A percentile compares a stretch with the other conserved stretches of the same genome.
Conservation (phyloP, 129 eudicot species). For the Scalesia atractyloides region DNA sequence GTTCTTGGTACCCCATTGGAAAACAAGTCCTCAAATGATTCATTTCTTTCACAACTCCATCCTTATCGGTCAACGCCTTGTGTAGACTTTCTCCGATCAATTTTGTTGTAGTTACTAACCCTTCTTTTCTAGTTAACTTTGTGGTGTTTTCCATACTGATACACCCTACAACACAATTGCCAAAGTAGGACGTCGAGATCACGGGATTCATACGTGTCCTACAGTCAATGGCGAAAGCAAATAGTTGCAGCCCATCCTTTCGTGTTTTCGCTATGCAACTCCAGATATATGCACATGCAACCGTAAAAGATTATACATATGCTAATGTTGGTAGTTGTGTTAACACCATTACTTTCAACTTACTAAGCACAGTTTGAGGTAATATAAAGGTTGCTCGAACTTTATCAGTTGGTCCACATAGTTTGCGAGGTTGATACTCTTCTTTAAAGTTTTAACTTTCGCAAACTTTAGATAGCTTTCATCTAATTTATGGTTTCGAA, state of each 20-base stretch:
- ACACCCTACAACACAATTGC: background rate
- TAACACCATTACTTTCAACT: too few species aligned
- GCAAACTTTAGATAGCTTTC: constrained; percentile 12
- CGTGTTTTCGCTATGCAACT: constrained; percentile 13
- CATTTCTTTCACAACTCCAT: constrained; percentile 10
- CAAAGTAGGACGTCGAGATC: constrained; percentile 6
- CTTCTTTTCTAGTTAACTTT: background rate
- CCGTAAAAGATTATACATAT: too few species aligned
- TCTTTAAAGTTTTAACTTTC: background rate
- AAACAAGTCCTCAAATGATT: too few species aligned
- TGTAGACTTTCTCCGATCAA: background rate
- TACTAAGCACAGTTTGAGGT: too few species aligned
- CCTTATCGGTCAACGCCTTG: background rate
- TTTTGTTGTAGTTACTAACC: constrained; percentile 1
- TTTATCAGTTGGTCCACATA: too few species aligned
- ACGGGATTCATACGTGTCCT: constrained; percentile 10
- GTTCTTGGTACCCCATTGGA: background rate
- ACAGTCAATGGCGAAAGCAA: background rate
- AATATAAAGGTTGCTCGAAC: too few species aligned
- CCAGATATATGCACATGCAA: too few species aligned
- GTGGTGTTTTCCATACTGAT: background rate
- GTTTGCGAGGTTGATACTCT: background rate
- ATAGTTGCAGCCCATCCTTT: background rate
- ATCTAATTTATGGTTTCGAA: constrained; percentile 20
- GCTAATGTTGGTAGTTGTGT: too few species aligned